Base-by-base conservation (phyloP, 139 green algal species). In the Ulvella scutata region DNA sequence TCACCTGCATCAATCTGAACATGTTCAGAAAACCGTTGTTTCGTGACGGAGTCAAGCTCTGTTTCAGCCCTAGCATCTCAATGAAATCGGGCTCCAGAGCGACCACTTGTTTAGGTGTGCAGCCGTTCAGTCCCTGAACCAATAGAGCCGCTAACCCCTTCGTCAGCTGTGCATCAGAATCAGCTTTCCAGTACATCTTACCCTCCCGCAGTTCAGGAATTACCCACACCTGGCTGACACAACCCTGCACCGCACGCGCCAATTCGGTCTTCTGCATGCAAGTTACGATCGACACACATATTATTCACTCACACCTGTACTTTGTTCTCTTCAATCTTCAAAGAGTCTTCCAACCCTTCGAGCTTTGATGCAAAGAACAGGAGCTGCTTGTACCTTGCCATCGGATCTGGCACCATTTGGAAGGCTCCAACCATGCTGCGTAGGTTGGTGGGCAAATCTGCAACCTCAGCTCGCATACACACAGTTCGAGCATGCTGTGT, bases 1-100 rank as follows among this genome's bases (percentile, higher is more conserved):
- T n/a, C n/a, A 85, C 85, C 82, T 97, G 92, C 90, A 98, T 97
- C 13, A 96, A 80, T 40, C 81, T 79, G 76, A 97, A 91, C 90
- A 97, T 97, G 85, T 97, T 97, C 26, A 97, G 83, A 82, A 97
- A 99, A 61, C 95, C 95, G 83, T 99, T 99, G 84, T 97, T 99
- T 75, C 94, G 84, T 4, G 84, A 92, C 31, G 95, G 95, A 2
- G 94, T 99, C 29, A 99, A 84, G 74, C 82, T 93, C 86, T 98
- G 94, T 76, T 92, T 89, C 72, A 99, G 80, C 3, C 95, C 95
- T 62, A 99, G 85, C 77, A 84, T 77, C 38, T 91, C 81, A 36
- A 99, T 96, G 80, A 97, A 99, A 76, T 81, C 80, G 10, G 92
- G 84, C 44, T 89, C 74, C 31, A 87, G 0, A 6, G 34, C 3